A percentile compares a stretch with the other conserved stretches of the same genome.
These are phyloP conservation scores for Fagus sylvatica DNA, from an alignment of 306 rosid genomes.

Conservation along the genomic window DNA sequence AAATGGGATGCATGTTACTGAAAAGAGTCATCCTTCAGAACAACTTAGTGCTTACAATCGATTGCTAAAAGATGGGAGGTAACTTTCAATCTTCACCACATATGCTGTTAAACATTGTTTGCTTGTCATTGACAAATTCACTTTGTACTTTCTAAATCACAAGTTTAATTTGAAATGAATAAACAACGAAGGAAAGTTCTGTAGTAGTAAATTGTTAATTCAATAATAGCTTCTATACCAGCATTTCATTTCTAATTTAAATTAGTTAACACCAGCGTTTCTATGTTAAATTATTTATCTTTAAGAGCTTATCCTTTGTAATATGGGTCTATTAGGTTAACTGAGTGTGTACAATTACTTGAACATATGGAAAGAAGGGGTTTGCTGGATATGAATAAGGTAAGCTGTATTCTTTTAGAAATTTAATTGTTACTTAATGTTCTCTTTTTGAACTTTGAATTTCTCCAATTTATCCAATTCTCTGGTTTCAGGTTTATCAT, in stretches of 20 bases:
- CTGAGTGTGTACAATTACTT: constrained; percentile 65
- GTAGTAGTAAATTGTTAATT: background rate
- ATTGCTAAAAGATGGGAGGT: constrained; percentile 75
- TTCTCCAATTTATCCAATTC: constrained; percentile 32
- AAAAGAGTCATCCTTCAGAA: constrained; percentile 44
- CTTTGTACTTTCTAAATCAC: constrained; percentile 18
- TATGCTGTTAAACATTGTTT: background rate
- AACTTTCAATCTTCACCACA: constrained; percentile 21
- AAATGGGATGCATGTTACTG: constrained; percentile 39
- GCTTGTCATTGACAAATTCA: constrained; percentile 20
- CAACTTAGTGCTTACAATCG: constrained; percentile 57
- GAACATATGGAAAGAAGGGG: constrained; percentile 73
- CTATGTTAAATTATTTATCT: background rate
- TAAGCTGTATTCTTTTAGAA: constrained; percentile 34
- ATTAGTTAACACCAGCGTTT: background rate
- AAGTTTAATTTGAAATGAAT: constrained; percentile 20
- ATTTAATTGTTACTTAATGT: constrained; percentile 14
- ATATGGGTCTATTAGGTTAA: constrained; percentile 54
- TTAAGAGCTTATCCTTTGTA: constrained; percentile 37
- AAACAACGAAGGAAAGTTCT: background rate
- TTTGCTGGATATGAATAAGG: constrained; percentile 90
- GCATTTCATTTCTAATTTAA: background rate
- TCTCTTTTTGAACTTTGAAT: constrained; percentile 26
- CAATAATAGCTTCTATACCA: background rate
- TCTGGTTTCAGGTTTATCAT: constrained; percentile 78